These are phyloP conservation scores for Cladosporium sp. DNA, from an alignment of 2,329 filamentous ascomycete genomes.

Conservation along the genomic window DNA sequence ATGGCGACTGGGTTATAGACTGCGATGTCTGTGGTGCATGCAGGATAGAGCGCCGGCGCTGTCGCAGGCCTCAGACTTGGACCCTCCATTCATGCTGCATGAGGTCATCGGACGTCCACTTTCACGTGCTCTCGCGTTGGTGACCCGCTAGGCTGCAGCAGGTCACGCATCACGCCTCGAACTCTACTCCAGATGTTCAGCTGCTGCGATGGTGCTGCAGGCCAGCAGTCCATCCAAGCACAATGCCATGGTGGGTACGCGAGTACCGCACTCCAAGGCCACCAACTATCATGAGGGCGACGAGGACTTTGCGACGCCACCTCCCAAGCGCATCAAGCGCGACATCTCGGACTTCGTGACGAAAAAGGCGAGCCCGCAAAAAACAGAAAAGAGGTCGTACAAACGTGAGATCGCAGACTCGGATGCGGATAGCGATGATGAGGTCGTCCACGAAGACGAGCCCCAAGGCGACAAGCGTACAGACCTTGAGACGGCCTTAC, in stretches of 20 bases:
- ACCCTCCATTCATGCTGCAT: neutral
- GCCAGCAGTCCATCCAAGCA: slow-evolving; percentile 38
- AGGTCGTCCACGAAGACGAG: slow-evolving; percentile 20
- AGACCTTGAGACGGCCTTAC: slow-evolving; percentile 66
- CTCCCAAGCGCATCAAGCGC: slow-evolving; percentile 38
- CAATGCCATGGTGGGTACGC: slow-evolving; percentile 43
- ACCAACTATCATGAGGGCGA: slow-evolving; percentile 37
- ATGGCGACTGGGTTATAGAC: neutral
- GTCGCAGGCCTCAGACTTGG: neutral
- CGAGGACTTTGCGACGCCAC: slow-evolving; percentile 29
- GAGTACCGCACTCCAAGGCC: slow-evolving; percentile 39
- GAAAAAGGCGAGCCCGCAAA: slow-evolving; percentile 13
- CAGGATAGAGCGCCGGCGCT: too few relatives aligned
- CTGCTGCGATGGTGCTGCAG: slow-evolving; percentile 27
- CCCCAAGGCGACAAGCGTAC: slow-evolving; percentile 44
- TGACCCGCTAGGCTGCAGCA: neutral
- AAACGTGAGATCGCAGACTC: slow-evolving; percentile 25
- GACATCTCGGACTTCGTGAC: slow-evolving; percentile 17
- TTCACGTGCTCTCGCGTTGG: neutral
- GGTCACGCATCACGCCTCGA: too few relatives aligned
- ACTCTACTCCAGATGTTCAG: neutral
- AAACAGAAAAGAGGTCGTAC: slow-evolving; percentile 15
- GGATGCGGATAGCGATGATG: slow-evolving; percentile 27
- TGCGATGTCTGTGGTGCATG: neutral
- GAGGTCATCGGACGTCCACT: neutral